A percentile compares a stretch with the other conserved stretches of the same genome.
These are phyloP conservation scores for Nepenthes mirabilis DNA, from an alignment of 148 eudicot species.

Conservation along the genomic window DNA sequence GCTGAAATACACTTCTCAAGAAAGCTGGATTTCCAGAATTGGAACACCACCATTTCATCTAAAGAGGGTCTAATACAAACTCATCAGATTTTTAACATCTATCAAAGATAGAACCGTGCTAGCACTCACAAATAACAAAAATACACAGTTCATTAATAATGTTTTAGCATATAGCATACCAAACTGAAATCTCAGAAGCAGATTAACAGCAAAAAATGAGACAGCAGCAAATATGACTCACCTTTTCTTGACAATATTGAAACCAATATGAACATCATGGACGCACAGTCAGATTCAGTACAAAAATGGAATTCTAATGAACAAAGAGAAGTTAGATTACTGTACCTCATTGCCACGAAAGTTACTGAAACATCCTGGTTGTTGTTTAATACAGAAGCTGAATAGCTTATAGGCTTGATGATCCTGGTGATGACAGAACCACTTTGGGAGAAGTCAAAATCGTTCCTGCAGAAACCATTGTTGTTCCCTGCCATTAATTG, in stretches of 20 bases:
- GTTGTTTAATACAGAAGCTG: slow-evolving; percentile 39
- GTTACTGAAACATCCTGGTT: slow-evolving; percentile 51
- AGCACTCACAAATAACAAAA: no score
- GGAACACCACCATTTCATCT: no score
- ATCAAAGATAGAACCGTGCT: no score
- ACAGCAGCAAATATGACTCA: background rate
- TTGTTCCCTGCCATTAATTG: slow-evolving; percentile 17
- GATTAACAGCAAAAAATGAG: background rate
- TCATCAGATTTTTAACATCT: no score
- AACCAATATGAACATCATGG: background rate
- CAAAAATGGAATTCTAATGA: background rate
- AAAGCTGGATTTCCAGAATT: no score
- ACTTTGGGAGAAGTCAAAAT: slow-evolving; percentile 27
- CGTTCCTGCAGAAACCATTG: slow-evolving; percentile 23
- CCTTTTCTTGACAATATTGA: background rate
- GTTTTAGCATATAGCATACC: background rate
- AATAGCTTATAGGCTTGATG: slow-evolving; percentile 65
- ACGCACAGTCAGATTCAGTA: background rate
- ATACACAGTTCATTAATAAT: no score
- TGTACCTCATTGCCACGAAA: slow-evolving; percentile 75
- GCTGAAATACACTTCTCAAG: no score
- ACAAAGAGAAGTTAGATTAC: background rate
- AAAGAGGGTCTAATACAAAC: no score
- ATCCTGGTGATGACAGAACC: slow-evolving; percentile 39
- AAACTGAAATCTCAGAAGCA: background rate